phyloP scores from a whole-genome alignment of 2,329 filamentous ascomycete genomes.

The Aspergillus sp. region DNA sequence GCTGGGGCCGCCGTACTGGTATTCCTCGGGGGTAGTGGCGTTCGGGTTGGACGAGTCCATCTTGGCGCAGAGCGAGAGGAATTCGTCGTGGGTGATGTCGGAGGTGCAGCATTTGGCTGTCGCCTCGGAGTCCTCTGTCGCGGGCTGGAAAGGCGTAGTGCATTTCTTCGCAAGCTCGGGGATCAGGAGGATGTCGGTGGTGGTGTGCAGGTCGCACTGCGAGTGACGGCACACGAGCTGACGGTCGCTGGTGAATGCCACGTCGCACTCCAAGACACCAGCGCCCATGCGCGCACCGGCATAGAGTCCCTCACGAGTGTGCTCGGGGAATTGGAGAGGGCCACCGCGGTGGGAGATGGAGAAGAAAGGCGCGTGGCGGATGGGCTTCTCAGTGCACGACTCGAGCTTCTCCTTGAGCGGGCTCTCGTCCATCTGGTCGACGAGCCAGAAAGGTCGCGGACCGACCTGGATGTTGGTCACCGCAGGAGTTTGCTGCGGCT shows the following conservation, averaged over 20 bases:
- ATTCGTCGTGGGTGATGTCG: conserved; percentile 21
- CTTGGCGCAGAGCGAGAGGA: conserved; percentile 22
- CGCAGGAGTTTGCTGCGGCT: not conserved
- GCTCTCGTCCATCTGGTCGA: conserved; percentile 20
- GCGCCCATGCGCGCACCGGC: conserved; percentile 21
- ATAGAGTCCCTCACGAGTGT: conserved; percentile 18
- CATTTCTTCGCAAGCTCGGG: conserved; percentile 21
- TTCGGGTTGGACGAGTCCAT: conserved; percentile 21
- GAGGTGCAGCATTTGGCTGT: conserved; percentile 20
- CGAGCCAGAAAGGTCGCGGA: conserved; percentile 20
- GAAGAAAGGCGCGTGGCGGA: conserved; percentile 13
- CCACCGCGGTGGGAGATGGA: conserved; percentile 22
- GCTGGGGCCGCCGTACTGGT: conserved; percentile 18
- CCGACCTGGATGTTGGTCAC: conserved; percentile 23
- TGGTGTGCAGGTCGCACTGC: conserved; percentile 23
- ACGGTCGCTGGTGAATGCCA: conserved; percentile 20
- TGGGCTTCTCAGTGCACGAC: conserved; percentile 19
- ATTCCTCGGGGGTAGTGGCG: conserved; percentile 19
- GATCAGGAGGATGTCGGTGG: conserved; percentile 21
- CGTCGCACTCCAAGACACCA: conserved; percentile 21
- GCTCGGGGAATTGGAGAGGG: conserved; percentile 20
- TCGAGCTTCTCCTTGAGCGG: conserved; percentile 18
- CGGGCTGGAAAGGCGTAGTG: conserved; percentile 18
- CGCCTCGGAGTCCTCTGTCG: conserved; percentile 6
- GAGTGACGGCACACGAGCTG: conserved; percentile 22